phyloP scores from a whole-genome alignment of 139 green algal genomes.

The Prasinococcaceae sp. region DNA sequence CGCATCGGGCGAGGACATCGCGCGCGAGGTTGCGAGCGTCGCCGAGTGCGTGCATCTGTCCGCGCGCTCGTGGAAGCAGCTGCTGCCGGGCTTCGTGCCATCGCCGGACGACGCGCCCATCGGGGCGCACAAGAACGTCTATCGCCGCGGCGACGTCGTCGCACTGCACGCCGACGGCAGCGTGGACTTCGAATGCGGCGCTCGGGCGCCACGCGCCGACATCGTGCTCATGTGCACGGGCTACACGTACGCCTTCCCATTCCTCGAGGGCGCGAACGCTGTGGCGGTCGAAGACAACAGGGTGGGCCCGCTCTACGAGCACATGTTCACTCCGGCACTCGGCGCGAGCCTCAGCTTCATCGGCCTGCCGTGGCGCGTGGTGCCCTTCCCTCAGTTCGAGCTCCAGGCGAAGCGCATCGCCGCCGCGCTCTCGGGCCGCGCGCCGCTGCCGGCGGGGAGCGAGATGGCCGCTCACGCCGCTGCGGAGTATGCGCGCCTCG shows the following conservation, averaged over 20 bases:
- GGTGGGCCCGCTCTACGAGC: slow-evolving; percentile 44
- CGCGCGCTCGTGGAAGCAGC: slow-evolving; percentile 32
- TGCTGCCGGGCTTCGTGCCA: too few relatives aligned
- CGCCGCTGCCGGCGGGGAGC: too few relatives aligned
- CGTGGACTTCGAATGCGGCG: too few relatives aligned
- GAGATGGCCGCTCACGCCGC: too few relatives aligned
- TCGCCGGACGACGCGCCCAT: too few relatives aligned
- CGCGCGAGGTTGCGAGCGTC: slow-evolving; percentile 34
- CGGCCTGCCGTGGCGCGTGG: slow-evolving; percentile 52
- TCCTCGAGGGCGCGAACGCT: slow-evolving; percentile 28
- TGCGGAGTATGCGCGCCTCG: too few relatives aligned
- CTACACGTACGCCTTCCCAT: slow-evolving; percentile 53
- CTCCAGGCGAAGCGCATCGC: slow-evolving; percentile 32
- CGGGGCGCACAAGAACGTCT: too few relatives aligned
- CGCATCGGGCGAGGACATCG: slow-evolving; percentile 20
- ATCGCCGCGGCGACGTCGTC: too few relatives aligned
- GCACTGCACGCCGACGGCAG: too few relatives aligned
- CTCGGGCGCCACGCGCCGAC: too few relatives aligned
- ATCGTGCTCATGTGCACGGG: slow-evolving; percentile 55
- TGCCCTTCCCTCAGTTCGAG: slow-evolving; percentile 49
- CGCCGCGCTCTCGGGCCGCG: too few relatives aligned
- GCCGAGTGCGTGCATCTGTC: slow-evolving; percentile 40
- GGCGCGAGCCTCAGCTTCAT: slow-evolving; percentile 50
- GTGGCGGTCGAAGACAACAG: slow-evolving; percentile 29
- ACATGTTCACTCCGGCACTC: slow-evolving; percentile 42